Evolutionary conservation across 306 rosid species (phyloP).

Genomic region (Rubus idaeus): DNA sequence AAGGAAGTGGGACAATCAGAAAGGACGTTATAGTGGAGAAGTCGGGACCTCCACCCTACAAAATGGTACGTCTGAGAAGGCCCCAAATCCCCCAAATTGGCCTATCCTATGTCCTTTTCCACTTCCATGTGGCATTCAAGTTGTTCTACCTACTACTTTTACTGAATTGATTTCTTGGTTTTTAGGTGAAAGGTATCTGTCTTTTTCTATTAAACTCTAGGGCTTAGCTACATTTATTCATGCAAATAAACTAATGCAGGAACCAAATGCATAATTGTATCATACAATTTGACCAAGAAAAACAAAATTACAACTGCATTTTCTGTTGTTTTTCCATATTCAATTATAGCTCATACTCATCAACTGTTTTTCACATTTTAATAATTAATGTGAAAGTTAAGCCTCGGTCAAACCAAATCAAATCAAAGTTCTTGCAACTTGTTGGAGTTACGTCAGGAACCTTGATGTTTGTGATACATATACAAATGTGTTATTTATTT

Average conservation of each 20-base stretch:
- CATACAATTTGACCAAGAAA: not conserved
- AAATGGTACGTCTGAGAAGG: constrained; percentile 15
- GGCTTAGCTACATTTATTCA: not conserved
- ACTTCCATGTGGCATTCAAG: constrained; percentile 19
- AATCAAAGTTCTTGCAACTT: not conserved
- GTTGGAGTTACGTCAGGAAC: not conserved
- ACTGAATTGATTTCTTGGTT: not conserved
- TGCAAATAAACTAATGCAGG: not conserved
- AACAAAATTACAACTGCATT: not conserved
- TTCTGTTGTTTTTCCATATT: not conserved
- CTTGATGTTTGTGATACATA: too few species aligned
- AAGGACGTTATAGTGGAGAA: not conserved
- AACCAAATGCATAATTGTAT: not conserved
- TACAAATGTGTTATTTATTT: too few species aligned
- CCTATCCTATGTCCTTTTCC: not conserved
- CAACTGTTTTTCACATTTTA: not conserved
- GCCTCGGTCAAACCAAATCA: not conserved
- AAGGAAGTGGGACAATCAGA: not conserved
- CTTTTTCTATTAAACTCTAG: not conserved
- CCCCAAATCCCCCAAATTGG: not conserved
- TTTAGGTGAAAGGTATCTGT: constrained; percentile 10
- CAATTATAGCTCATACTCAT: too few species aligned
- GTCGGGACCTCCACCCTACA: not conserved
- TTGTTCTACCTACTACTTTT: not conserved
- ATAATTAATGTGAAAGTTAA: not conserved